Conservation (phyloP, 805 yeast species). For the Wickerhamiella sergipiensis region DNA sequence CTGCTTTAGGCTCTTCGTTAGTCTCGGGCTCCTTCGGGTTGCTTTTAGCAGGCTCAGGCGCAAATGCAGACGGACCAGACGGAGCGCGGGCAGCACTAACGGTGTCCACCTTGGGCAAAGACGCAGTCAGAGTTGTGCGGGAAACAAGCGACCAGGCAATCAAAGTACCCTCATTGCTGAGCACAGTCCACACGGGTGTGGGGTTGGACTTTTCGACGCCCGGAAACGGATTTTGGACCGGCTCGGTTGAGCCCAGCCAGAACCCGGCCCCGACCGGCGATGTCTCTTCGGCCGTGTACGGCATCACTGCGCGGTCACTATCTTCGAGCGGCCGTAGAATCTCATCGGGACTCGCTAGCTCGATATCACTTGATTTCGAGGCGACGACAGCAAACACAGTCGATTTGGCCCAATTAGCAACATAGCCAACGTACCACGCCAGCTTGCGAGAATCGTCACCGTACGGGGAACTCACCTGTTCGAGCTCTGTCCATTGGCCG, state of each 20-base stretch:
- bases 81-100: neutral
- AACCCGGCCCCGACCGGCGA: slow-evolving; percentile 13
- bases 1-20: neutral
- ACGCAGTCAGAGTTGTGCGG: slow-evolving; percentile 3
- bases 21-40: too few relatives aligned
- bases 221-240: slow-evolving; percentile 5
- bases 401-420: slow-evolving; percentile 2
- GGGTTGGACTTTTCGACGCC: slow-evolving; percentile 7
- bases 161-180: slow-evolving; percentile 15
- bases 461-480: slow-evolving; percentile 13
- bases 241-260: slow-evolving; percentile 2
- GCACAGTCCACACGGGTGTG: slow-evolving; percentile 12
- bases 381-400: slow-evolving; percentile 8
- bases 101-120: neutral
- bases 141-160: slow-evolving; percentile 14
- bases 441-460: slow-evolving; percentile 7
- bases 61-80: too few relatives aligned
- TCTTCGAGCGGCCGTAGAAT: slow-evolving; percentile 4
- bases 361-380: slow-evolving; percentile 13
- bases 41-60: too few relatives aligned
- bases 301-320: slow-evolving; percentile 11
- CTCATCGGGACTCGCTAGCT: neutral
- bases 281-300: slow-evolving; percentile 12
- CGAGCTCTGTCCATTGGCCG: slow-evolving; percentile 1
- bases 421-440: slow-evolving; percentile 8